Base-by-base conservation (phyloP, 495 filamentous ascomycete genomes). In the Haplographium delicatum region DNA sequence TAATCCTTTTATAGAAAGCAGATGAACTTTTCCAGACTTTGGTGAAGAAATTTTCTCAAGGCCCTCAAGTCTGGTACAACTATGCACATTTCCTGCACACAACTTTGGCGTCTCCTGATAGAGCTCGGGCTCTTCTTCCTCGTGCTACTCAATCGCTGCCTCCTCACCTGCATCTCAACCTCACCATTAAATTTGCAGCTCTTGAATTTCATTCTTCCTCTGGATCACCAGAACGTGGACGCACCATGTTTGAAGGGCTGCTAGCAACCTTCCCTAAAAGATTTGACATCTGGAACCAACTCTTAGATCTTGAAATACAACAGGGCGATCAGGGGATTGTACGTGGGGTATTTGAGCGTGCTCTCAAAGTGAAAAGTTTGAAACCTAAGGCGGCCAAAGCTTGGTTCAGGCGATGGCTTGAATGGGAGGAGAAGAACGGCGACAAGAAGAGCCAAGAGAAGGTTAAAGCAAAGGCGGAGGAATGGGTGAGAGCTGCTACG, bases 31-130 rank as follows among this genome's bases (percentile, higher is more conserved):
- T 96, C 75, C 83, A 87, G 62, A 68, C 75, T 24, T 82, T 91
- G 54, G 71, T 89, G 61, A 93, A 91, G 72, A 93, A 89, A 67
- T 95, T 91, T 68, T 83, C 80, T 52, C 76, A 80, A 41, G 80
- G 81, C 9, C 82, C 84, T 15, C 74, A 83, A 39, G 81, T 96
- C 65, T 96, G 88, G 84, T 70, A 88, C 71, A 96, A 96, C 73
- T 96, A 96, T 67, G 91, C 91, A 35, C 86, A 82, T 61, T 96
- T 96, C 81, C 78, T 97, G 31, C 83, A 91, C 70, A 79, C 80
- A 44, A 84, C 75, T 22, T 67, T 79, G 39, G 71, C 76, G 51
- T 72, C 77, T n/a, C 80, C 86, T 0, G 82, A 84, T 16, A 79
- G 83, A 25, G 91, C 84, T 11, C 86, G 91, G 31, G 81, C 77